Evolutionary conservation across 768 basidiomycete species (phyloP).

Genomic region (Arthromyces matolae): DNA sequence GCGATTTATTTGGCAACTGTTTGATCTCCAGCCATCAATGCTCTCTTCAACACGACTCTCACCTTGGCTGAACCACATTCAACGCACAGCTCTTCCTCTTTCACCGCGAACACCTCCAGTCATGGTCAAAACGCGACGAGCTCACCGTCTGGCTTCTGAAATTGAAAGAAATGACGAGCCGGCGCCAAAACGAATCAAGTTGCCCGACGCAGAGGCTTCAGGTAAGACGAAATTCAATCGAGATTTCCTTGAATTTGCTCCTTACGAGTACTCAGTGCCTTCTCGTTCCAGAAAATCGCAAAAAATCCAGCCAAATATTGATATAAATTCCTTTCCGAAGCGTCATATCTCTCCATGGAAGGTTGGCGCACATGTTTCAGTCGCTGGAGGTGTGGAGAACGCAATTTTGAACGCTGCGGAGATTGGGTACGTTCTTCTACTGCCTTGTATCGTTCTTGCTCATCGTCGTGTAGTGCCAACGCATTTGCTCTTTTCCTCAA

Average conservation of each 20-base stretch:
- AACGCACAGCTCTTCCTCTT: background rate
- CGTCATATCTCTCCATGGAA: conserved; percentile 49
- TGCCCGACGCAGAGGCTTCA: background rate
- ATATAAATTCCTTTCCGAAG: conserved; percentile 23
- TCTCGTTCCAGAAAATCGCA: conserved; percentile 9
- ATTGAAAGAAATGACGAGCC: conserved; percentile 3
- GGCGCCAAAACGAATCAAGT: conserved; percentile 11
- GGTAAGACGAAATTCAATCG: too few species aligned
- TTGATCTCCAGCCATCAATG: too few species aligned
- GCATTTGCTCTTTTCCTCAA: conserved; percentile 84
- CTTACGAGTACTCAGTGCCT: background rate
- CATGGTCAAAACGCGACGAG: conserved; percentile 12
- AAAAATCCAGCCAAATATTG: conserved; percentile 8
- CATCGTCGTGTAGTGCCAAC: conserved; percentile 51
- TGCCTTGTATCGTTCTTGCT: background rate
- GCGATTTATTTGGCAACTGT: too few species aligned
- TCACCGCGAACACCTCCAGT: background rate
- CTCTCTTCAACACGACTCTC: background rate
- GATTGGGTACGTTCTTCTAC: conserved; percentile 51
- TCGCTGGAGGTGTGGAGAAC: conserved; percentile 77
- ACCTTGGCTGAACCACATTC: background rate
- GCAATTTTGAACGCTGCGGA: conserved; percentile 64
- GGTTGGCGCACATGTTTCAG: conserved; percentile 82
- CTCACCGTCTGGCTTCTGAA: background rate
- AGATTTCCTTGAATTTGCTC: background rate